phyloP scores from a whole-genome alignment of 805 yeast species.

The Cyberlindnera mrakii region DNA sequence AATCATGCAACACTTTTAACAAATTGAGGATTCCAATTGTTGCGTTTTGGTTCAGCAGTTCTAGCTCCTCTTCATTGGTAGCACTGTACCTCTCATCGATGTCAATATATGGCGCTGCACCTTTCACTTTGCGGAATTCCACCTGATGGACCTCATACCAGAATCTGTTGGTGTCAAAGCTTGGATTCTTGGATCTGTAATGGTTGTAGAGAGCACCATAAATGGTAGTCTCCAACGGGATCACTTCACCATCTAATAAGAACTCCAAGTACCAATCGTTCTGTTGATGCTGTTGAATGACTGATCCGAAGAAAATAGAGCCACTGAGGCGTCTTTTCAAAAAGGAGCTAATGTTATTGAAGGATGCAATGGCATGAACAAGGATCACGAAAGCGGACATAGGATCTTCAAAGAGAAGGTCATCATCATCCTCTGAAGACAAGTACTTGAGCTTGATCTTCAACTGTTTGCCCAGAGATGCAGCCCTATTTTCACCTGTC shows the following conservation, averaged over 20 bases:
- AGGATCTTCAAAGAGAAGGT: constrained; percentile 14
- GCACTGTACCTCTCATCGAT: constrained; percentile 27
- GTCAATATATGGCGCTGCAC: constrained; percentile 18
- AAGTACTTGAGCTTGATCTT: constrained; percentile 46
- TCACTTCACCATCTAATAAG: constrained; percentile 45
- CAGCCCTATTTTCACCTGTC: constrained; percentile 38
- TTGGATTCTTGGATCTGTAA: constrained; percentile 30
- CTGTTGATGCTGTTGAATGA: constrained; percentile 11
- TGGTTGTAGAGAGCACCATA: constrained; percentile 67
- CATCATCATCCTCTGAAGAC: constrained; percentile 18
- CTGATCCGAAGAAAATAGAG: constrained; percentile 21
- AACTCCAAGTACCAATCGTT: constrained; percentile 45
- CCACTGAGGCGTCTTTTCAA: constrained; percentile 31
- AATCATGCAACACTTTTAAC: constrained; percentile 40
- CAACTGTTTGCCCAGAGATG: constrained; percentile 67
- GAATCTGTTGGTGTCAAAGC: constrained; percentile 41
- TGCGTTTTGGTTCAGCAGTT: constrained; percentile 25
- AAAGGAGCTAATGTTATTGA: constrained; percentile 39
- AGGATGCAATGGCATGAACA: constrained; percentile 50
- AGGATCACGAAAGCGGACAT: constrained; percentile 28
- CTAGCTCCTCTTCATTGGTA: constrained; percentile 22
- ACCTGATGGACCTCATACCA: constrained; percentile 57
- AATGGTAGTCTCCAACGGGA: constrained; percentile 64
- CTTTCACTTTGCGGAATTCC: constrained; percentile 35
- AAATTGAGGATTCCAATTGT: constrained; percentile 37